Evolutionary conservation across 352 stramenopile species (phyloP).

Genomic region (Phytophthora cactorum): DNA sequence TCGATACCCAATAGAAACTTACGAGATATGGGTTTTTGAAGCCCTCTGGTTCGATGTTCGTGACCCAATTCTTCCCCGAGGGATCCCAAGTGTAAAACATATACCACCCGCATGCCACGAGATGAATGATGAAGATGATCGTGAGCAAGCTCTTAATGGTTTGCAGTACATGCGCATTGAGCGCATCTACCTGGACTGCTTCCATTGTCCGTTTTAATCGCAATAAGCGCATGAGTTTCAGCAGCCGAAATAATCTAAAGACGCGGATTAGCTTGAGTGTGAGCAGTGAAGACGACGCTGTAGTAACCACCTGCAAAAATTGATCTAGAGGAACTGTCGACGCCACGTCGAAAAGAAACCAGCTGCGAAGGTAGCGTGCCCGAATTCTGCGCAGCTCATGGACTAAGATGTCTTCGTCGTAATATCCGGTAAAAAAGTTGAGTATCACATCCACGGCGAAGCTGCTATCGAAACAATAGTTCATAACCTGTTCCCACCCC

Average conservation of each 20-base stretch:
- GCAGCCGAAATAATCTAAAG: slow-evolving; percentile 70
- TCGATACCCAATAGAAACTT: slow-evolving; percentile 93
- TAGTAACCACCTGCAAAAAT: slow-evolving; percentile 57
- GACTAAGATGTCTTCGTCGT: slow-evolving; percentile 77
- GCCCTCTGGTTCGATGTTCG: slow-evolving; percentile 44
- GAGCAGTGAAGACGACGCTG: slow-evolving; percentile 55
- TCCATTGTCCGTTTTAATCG: slow-evolving; percentile 68
- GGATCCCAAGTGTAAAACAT: slow-evolving; percentile 88
- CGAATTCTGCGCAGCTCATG: slow-evolving; percentile 70
- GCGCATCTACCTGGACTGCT: slow-evolving; percentile 71
- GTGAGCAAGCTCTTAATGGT: slow-evolving; percentile 70
- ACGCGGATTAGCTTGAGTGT: slow-evolving; percentile 81
- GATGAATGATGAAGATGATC: slow-evolving; percentile 84
- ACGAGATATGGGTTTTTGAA: slow-evolving; percentile 84
- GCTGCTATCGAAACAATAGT: slow-evolving; percentile 82
- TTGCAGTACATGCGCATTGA: slow-evolving; percentile 82
- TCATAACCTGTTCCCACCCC: slow-evolving; percentile 68
- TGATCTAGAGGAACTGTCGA: slow-evolving; percentile 76
- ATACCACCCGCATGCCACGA: slow-evolving; percentile 79
- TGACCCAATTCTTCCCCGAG: slow-evolving; percentile 74
- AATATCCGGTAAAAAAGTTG: slow-evolving; percentile 91
- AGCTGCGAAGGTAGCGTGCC: slow-evolving; percentile 66
- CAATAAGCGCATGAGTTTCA: slow-evolving; percentile 80
- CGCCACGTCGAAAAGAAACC: slow-evolving; percentile 77
- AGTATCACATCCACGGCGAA: slow-evolving; percentile 89